phyloP scores from a whole-genome alignment of 352 stramenopile genomes.

The Blastocystis sp. region DNA sequence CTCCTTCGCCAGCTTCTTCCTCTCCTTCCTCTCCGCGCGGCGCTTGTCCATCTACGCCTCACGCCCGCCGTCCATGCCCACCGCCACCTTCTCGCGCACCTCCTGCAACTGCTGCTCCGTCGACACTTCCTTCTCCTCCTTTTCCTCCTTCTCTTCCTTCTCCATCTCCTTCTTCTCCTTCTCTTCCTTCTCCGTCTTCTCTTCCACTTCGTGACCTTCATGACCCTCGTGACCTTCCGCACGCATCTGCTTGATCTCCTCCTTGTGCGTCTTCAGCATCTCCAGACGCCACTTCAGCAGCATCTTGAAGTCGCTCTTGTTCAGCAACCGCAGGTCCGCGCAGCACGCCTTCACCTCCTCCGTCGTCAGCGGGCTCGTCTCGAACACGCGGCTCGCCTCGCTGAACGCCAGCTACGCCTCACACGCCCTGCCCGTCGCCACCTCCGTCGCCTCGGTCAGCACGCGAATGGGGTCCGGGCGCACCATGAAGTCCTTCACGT shows the following conservation, averaged over 20 bases:
- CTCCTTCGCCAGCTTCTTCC: conserved; percentile 28
- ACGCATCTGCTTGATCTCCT: conserved; percentile 58
- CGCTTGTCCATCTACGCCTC: conserved; percentile 17
- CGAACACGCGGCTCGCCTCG: conserved; percentile 75
- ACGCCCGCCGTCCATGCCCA: not conserved
- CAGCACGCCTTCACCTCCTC: conserved; percentile 80
- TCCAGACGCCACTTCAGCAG: conserved; percentile 92
- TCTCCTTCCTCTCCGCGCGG: conserved; percentile 17
- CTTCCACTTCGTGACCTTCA: conserved; percentile 77
- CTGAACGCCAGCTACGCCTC: conserved; percentile 58
- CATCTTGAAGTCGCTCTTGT: conserved; percentile 93
- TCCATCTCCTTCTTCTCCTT: conserved; percentile 73
- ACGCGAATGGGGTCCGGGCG: conserved; percentile 88
- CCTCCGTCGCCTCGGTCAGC: conserved; percentile 87
- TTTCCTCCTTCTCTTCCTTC: conserved; percentile 72
- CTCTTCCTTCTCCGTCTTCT: conserved; percentile 72
- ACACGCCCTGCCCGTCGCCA: conserved; percentile 81
- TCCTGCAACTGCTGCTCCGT: conserved; percentile 66
- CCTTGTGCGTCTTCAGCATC: conserved; percentile 76
- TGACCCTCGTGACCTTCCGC: conserved; percentile 74
- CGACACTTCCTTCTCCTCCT: conserved; percentile 70
- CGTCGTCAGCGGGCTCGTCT: conserved; percentile 75
- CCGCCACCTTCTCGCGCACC: conserved; percentile 11
- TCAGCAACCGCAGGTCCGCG: conserved; percentile 92
- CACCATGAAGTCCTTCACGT: conserved; percentile 82